phyloP scores from a whole-genome alignment of 306 rosid genomes.

The Fagus sylvatica region DNA sequence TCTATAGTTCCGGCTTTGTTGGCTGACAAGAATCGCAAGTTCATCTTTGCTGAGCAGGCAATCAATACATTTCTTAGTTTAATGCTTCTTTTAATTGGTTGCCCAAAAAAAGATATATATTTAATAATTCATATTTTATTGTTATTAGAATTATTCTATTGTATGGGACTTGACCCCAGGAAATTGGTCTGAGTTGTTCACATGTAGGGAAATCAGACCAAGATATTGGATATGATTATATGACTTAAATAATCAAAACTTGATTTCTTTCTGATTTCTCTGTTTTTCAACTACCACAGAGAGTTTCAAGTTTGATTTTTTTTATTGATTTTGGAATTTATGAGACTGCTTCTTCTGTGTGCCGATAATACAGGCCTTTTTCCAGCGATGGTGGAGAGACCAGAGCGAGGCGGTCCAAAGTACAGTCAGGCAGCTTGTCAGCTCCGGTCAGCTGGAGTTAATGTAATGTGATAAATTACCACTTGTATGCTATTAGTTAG shows the following conservation, averaged over 20 bases:
- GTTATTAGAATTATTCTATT: too few relatives aligned
- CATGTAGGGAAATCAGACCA: too few relatives aligned
- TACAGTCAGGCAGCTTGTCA: constrained; percentile 61
- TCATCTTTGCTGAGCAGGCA: constrained; percentile 81
- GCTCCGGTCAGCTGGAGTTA: constrained; percentile 75
- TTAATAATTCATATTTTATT: too few relatives aligned
- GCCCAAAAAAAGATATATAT: too few relatives aligned
- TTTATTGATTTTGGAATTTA: not conserved
- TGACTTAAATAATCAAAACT: too few relatives aligned
- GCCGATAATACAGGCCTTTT: constrained; percentile 55
- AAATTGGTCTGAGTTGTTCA: too few relatives aligned
- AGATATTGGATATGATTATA: too few relatives aligned
- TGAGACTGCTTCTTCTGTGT: not conserved
- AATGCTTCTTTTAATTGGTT: not conserved
- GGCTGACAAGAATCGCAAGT: constrained; percentile 78
- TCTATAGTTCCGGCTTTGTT: constrained; percentile 49
- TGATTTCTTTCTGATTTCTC: too few relatives aligned
- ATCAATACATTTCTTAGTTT: constrained; percentile 7
- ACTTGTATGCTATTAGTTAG: constrained; percentile 28
- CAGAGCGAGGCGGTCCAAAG: constrained; percentile 51
- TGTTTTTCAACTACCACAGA: too few relatives aligned
- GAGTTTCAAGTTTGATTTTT: not conserved
- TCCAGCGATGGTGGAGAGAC: constrained; percentile 86
- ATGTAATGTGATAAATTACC: constrained; percentile 39
- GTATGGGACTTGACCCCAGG: too few relatives aligned